Conservation (phyloP, 495 filamentous ascomycete species). For the Physcia stellaris region DNA sequence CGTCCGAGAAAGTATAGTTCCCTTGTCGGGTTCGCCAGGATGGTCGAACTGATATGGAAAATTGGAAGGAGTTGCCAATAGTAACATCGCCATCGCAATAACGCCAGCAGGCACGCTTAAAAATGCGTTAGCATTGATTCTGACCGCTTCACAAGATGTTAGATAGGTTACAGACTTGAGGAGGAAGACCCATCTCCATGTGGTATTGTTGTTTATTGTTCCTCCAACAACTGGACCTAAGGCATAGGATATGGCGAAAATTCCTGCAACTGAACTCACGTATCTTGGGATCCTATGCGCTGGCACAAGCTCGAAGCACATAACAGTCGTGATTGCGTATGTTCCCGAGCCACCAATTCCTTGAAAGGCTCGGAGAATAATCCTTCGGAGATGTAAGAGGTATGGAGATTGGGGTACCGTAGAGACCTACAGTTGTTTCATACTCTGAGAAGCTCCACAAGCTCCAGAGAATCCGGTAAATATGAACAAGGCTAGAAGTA, state of each 20-base stretch:
- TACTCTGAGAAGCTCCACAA: conserved; percentile 36
- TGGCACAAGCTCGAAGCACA: conserved; percentile 35
- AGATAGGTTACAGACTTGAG: conserved; percentile 22
- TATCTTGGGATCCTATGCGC: conserved; percentile 29
- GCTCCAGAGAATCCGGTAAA: conserved; percentile 42
- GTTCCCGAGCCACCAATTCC: conserved; percentile 42
- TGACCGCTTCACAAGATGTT: too few species aligned
- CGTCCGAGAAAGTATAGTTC: too few species aligned
- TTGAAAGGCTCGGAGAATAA: conserved; percentile 41
- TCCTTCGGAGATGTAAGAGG: conserved; percentile 21
- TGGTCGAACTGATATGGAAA: too few species aligned
- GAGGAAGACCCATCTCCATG: conserved; percentile 26
- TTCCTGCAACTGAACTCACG: conserved; percentile 29
- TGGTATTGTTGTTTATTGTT: conserved; percentile 20
- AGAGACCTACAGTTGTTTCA: conserved; percentile 40
- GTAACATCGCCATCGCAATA: too few species aligned
- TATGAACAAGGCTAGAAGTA: conserved; percentile 35
- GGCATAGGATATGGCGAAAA: conserved; percentile 13
- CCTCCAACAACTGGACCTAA: conserved; percentile 32
- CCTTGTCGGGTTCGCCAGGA: too few species aligned
- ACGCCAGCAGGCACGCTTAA: too few species aligned
- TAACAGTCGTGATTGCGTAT: conserved; percentile 34
- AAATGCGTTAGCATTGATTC: too few species aligned
- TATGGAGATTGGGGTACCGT: too few species aligned
- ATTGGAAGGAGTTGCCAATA: too few species aligned